phyloP scores from a whole-genome alignment of 768 basidiomycete species.

The Mrakia hoshinonis region DNA sequence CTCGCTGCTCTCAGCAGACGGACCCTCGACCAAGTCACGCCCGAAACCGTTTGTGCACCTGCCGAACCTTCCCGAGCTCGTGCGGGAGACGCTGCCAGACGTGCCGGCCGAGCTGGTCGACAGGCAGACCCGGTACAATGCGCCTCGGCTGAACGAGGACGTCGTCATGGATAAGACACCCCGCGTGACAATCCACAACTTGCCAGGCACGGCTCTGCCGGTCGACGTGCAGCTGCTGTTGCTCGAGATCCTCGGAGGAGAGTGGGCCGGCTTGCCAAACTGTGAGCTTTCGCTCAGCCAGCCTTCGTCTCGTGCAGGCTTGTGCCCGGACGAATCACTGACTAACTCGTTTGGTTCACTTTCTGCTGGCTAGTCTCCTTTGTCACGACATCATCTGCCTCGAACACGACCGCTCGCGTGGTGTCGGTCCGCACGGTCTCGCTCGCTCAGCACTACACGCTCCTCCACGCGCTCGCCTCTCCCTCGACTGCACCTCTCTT shows the following conservation, averaged over 20 bases:
- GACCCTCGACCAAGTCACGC: too few relatives aligned
- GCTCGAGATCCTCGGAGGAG: not conserved
- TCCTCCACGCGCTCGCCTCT: not conserved
- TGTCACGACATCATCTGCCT: not conserved
- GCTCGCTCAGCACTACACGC: conserved; percentile 6
- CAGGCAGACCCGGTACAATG: not conserved
- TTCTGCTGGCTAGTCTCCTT: not conserved
- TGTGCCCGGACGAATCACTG: not conserved
- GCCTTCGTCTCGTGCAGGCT: not conserved
- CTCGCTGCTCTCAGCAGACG: too few relatives aligned
- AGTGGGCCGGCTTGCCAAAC: not conserved
- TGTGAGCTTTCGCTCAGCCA: not conserved
- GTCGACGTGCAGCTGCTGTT: not conserved
- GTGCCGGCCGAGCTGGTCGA: not conserved
- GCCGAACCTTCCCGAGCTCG: too few relatives aligned
- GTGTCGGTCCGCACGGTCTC: conserved; percentile 5
- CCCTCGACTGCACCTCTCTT: not conserved
- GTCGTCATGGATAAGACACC: not conserved
- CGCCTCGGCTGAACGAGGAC: not conserved
- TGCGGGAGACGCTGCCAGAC: not conserved
- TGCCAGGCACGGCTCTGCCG: not conserved
- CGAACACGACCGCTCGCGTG: not conserved
- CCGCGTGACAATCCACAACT: not conserved
- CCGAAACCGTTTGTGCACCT: too few relatives aligned
- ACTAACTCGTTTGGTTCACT: not conserved